phyloP scores from a whole-genome alignment of 2,329 filamentous ascomycete species.

The Plenodomus lindquistii region DNA sequence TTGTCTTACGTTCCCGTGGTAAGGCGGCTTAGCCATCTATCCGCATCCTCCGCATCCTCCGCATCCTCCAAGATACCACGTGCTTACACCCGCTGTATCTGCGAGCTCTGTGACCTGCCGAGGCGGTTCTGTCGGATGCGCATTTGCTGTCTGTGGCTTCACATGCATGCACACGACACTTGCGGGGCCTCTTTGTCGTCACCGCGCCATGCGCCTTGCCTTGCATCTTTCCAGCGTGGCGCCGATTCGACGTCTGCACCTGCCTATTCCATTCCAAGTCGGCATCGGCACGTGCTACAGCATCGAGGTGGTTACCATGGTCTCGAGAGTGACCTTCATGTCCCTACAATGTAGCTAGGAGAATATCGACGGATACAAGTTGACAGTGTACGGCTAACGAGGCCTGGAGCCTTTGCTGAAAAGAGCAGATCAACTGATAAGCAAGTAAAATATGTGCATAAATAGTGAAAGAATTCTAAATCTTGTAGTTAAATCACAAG shows the following conservation, averaged over 20 bases:
- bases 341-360: background rate
- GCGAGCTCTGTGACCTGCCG: background rate
- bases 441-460: too few species aligned
- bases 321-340: background rate
- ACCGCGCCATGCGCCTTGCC: background rate
- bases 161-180: conserved; percentile 11
- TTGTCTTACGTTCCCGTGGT: background rate
- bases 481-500: too few species aligned
- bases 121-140: conserved; percentile 9
- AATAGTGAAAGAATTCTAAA: too few species aligned
- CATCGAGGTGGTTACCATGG: background rate
- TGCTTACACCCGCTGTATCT: background rate
- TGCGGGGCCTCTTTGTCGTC: conserved; percentile 11
- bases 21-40: background rate
- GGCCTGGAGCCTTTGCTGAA: too few species aligned
- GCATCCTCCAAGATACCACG: background rate
- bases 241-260: conserved; percentile 10
- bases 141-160: conserved; percentile 6
- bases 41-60: background rate
- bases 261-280: background rate
- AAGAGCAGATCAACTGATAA: too few species aligned
- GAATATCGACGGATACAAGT: too few species aligned
- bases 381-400: too few species aligned
- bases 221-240: background rate
- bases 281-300: background rate